phyloP scores from a whole-genome alignment of 1,284 basidiomycete genomes.

The Neonothopanus nambi region DNA sequence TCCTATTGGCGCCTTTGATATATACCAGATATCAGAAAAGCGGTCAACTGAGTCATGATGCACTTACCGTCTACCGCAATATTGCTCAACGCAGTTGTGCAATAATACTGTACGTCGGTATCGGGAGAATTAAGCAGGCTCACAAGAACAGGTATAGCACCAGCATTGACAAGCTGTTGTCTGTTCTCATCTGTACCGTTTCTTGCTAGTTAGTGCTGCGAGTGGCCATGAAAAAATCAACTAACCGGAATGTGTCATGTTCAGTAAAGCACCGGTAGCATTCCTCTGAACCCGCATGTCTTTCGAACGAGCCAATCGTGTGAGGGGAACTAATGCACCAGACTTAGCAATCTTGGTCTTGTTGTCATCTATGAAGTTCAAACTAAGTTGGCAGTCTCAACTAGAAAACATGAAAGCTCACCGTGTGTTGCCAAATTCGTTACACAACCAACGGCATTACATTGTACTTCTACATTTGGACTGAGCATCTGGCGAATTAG shows the following conservation, averaged over 20 bases:
- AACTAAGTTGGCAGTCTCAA: neutral
- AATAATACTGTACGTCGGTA: constrained; percentile 99
- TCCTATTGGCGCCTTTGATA: constrained; percentile 78
- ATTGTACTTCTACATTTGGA: constrained; percentile 99
- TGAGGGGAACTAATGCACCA: constrained; percentile 95
- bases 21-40: constrained; percentile 9
- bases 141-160: constrained; percentile 97
- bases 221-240: constrained; percentile 13
- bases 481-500: constrained; percentile 99
- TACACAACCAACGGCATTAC: constrained; percentile 99
- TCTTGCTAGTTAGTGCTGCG: constrained; percentile 10
- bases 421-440: constrained; percentile 99
- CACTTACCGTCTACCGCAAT: constrained; percentile 91
- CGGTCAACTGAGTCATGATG: neutral
- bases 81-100: constrained; percentile 97
- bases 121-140: constrained; percentile 95
- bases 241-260: constrained; percentile 98
- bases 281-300: constrained; percentile 99
- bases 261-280: constrained; percentile 95
- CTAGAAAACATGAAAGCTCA: constrained; percentile 37
- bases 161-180: constrained; percentile 97
- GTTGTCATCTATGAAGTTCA: constrained; percentile 79
- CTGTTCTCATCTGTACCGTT: constrained; percentile 85
- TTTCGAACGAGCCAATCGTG: constrained; percentile 94
- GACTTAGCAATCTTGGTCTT: constrained; percentile 99